Base-by-base conservation (phyloP, 306 rosid species). In the Arachis hypogaea region DNA sequence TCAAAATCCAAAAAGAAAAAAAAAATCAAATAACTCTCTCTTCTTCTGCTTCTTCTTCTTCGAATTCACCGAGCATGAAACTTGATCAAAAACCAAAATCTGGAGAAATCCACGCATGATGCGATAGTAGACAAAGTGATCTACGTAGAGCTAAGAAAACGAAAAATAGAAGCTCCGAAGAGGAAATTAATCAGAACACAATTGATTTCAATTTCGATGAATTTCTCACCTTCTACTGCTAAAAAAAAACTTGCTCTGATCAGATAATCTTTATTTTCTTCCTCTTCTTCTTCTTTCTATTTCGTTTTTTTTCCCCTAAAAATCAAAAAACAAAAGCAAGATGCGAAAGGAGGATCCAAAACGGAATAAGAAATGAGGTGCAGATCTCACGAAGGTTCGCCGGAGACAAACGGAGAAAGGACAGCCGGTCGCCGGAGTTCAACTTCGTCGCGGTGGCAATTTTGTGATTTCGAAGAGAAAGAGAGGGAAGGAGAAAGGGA, bases 371-470 rank as follows among this genome's bases (percentile, higher is more conserved):
- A 66, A 63, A 76, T 36, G 12, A 11, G 33, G 7, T 68, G 29
- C 33, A 2, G 46, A 45, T 42, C 69, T 7, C 67, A 8, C 3
- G 58, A 49, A 49, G 29, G 28, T 1, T 14, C 29, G 28, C 58
- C 9, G 58, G 58, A 52, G 58, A 14, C 3, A 22, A 14, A 52
- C 28, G 58, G 58, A 1, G 29, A 22, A 36, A 11, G 18, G 3
- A 50, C 56, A 14, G 56, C 14, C 8, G 56, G 33, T 42, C 72
- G 10, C 74, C 81, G 86, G 84, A 63, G 77, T 46, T 9, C 10
- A 46, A 41, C 33, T 82, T 61, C 59, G 51, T 74, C 82, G 85
- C 61, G 78, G 61, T 75, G 82, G 63, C 56, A 46, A 77, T 16
- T 69, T 42, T 41, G 79, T 80, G 22, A 76, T 66, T 40, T 76